These are phyloP conservation scores for Collybia sordida DNA, from an alignment of 768 basidiomycete genomes.

Conservation along the genomic window DNA sequence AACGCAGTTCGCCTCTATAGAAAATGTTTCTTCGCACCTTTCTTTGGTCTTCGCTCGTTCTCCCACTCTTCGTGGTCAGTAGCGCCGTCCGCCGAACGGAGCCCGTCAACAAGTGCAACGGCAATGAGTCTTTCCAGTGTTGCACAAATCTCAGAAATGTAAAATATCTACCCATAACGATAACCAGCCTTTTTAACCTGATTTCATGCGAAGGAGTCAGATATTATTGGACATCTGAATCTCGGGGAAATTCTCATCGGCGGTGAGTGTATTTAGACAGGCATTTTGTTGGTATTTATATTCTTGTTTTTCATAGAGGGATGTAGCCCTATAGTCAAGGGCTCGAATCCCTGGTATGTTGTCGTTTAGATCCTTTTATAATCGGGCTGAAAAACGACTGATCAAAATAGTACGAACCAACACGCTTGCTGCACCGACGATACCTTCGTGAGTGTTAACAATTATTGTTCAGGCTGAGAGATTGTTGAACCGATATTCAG, in stretches of 20 bases:
- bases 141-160: conserved; percentile 5
- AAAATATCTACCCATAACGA: too few species aligned
- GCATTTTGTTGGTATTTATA: too few species aligned
- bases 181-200: too few species aligned
- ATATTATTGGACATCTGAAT: too few species aligned
- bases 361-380: background rate
- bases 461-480: background rate
- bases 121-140: conserved; percentile 6
- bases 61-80: conserved; percentile 15
- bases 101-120: conserved; percentile 5
- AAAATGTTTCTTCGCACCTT: conserved; percentile 12
- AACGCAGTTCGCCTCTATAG: background rate
- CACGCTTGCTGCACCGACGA: conserved; percentile 18
- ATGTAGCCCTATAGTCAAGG: background rate
- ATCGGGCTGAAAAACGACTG: background rate
- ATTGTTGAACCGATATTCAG: conserved; percentile 1
- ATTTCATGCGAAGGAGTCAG: too few species aligned
- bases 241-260: too few species aligned
- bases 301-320: too few species aligned
- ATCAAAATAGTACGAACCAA: conserved; percentile 8
- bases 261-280: too few species aligned
- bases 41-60: conserved; percentile 5
- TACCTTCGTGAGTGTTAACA: conserved; percentile 12
- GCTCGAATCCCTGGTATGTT: conserved; percentile 6
- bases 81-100: conserved; percentile 7